Conservation (phyloP, 495 filamentous ascomycete species). For the Aspergillus sclerotiicarbonarius region DNA sequence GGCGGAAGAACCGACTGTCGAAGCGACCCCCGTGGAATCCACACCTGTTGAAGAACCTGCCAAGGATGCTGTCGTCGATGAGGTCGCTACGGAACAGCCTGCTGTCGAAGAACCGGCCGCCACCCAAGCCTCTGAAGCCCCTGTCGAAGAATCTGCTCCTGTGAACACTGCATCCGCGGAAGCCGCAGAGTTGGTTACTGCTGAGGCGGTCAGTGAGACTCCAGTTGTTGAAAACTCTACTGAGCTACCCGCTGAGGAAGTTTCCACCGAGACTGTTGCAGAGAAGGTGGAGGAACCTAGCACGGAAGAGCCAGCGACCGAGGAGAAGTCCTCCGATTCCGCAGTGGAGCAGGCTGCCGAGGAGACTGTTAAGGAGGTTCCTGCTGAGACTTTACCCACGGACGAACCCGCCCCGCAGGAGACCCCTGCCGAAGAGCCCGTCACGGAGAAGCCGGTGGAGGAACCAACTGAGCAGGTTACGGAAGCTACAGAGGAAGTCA, state of each 20-base stretch:
- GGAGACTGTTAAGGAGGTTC: constrained; percentile 4
- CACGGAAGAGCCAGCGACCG: no score
- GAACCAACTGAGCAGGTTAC: constrained; percentile 5
- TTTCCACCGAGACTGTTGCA: background rate
- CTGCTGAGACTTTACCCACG: background rate
- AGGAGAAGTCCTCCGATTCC: no score
- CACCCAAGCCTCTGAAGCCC: background rate
- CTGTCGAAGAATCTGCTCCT: background rate
- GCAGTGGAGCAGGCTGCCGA: background rate
- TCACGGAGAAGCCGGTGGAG: background rate
- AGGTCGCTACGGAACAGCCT: background rate
- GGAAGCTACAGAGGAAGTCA: constrained; percentile 3
- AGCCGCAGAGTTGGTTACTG: background rate
- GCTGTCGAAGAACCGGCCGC: constrained; percentile 7
- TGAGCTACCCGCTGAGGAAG: constrained; percentile 1
- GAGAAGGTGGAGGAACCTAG: constrained; percentile 3
- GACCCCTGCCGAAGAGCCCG: constrained; percentile 6
- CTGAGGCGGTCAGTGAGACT: background rate
- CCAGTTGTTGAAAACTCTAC: background rate
- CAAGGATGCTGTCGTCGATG: background rate
- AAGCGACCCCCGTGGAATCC: background rate
- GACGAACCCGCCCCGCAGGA: background rate
- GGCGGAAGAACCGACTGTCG: background rate
- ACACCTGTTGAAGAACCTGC: background rate
- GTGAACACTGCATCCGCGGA: background rate